phyloP scores from a whole-genome alignment of 2,329 filamentous ascomycete species.

The Diaporthe amygdali region DNA sequence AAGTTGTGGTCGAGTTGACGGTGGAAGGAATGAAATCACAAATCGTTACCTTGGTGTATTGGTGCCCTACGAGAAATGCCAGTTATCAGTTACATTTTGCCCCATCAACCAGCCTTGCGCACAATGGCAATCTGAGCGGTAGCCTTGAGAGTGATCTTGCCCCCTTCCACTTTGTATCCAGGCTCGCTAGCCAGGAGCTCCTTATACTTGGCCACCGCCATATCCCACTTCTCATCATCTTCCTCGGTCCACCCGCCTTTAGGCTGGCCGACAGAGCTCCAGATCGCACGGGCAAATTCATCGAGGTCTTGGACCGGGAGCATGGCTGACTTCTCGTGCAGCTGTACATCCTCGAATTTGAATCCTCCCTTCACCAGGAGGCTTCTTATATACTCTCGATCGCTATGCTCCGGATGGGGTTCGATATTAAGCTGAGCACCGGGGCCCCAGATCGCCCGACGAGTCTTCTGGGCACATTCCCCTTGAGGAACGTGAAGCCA shows the following conservation, averaged over 20 bases:
- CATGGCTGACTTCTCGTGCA: conserved; percentile 27
- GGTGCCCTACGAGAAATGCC: too few species aligned
- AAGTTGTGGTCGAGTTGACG: too few species aligned
- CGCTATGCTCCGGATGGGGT: conserved; percentile 27
- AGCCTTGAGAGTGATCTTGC: neutral
- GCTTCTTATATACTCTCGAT: conserved; percentile 21
- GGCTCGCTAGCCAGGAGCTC: neutral
- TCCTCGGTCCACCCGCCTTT: neutral
- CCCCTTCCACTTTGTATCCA: neutral
- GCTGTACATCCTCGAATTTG: conserved; percentile 16
- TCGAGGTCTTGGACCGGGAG: neutral
- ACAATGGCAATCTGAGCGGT: neutral
- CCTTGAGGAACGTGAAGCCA: conserved; percentile 30
- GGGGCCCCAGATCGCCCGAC: conserved; percentile 25
- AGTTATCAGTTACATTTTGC: too few species aligned
- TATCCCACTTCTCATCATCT: neutral
- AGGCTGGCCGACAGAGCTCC: neutral
- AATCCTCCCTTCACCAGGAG: conserved; percentile 27
- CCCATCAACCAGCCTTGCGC: neutral
- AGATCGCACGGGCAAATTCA: neutral
- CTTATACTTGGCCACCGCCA: neutral
- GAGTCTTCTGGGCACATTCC: conserved; percentile 26
- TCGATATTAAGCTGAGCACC: conserved; percentile 25
- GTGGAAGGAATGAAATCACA: too few species aligned
- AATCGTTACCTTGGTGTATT: too few species aligned